phyloP scores from a whole-genome alignment of 176 grass and related monocot species.

The Thalia dealbata region DNA sequence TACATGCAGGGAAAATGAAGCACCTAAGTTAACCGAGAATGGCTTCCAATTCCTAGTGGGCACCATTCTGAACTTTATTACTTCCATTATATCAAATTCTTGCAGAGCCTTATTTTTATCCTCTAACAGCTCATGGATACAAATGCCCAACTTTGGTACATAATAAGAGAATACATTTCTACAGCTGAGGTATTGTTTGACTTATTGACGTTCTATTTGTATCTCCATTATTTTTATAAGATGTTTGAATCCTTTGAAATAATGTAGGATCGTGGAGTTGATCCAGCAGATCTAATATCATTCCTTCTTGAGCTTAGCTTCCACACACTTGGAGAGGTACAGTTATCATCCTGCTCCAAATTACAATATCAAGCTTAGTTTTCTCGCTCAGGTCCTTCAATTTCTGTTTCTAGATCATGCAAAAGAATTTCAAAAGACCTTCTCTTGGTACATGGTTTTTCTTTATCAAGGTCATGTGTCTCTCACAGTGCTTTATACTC shows the following conservation, averaged over 20 bases:
- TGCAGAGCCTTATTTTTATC: slow-evolving; percentile 24
- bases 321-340: slow-evolving; percentile 71
- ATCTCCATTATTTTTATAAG: background rate
- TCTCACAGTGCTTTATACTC: background rate
- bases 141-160: slow-evolving; percentile 93
- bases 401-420: background rate
- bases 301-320: slow-evolving; percentile 96
- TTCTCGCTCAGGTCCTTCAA: background rate
- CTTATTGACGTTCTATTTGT: slow-evolving; percentile 3
- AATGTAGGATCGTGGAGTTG: slow-evolving; percentile 78
- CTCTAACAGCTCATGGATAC: slow-evolving; percentile 77
- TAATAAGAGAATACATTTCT: slow-evolving; percentile 97
- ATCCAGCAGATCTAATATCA: slow-evolving; percentile 77
- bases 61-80: slow-evolving; percentile 7
- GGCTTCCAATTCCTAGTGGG: slow-evolving; percentile 89
- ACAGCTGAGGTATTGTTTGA: slow-evolving; percentile 63
- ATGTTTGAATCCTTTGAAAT: slow-evolving; percentile 9
- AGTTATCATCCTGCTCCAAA: slow-evolving; percentile 8
- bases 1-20: slow-evolving; percentile 65
- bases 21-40: slow-evolving; percentile 84
- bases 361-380: background rate
- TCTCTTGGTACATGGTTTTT: background rate
- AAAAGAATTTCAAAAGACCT: background rate
- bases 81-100: slow-evolving; percentile 10
- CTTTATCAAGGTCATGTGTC: background rate